phyloP scores from a whole-genome alignment of 768 basidiomycete species.

The Epithele typhae region DNA sequence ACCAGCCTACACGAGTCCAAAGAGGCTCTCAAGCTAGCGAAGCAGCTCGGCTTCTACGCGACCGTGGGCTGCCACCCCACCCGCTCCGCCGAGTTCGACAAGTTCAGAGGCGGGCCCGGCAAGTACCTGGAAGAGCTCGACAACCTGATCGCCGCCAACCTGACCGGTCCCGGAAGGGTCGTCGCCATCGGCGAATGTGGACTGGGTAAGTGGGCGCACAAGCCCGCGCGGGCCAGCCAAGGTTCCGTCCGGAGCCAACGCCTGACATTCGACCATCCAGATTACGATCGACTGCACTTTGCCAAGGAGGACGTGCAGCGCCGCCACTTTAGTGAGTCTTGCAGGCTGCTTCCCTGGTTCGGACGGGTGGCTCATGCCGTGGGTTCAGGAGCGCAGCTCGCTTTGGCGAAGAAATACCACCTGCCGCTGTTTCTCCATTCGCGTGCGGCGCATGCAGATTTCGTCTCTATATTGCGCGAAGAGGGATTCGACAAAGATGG shows the following conservation, averaged over 20 bases:
- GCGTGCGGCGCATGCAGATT: constrained; percentile 67
- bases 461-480: constrained; percentile 59
- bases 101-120: constrained; percentile 48
- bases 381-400: constrained; percentile 47
- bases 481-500: constrained; percentile 60
- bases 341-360: too few relatives aligned
- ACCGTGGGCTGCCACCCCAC: constrained; percentile 84
- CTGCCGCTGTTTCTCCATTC: constrained; percentile 82
- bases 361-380: background rate
- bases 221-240: too few relatives aligned
- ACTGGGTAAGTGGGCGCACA: constrained; percentile 40
- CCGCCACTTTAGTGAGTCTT: constrained; percentile 57
- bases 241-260: too few relatives aligned
- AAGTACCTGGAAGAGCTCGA: constrained; percentile 61
- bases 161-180: constrained; percentile 51
- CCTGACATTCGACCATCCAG: too few relatives aligned
- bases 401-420: constrained; percentile 62
- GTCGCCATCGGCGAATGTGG: constrained; percentile 82
- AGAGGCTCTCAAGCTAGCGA: constrained; percentile 57
- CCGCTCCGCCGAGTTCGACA: constrained; percentile 63
- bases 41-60: constrained; percentile 53
- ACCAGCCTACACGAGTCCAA: constrained; percentile 62
- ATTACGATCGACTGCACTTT: constrained; percentile 74
- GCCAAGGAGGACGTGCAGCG: constrained; percentile 56
- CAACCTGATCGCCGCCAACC: constrained; percentile 43